These are phyloP conservation scores for Mariannaea elegans DNA, from an alignment of 2,329 filamentous ascomycete genomes.

Conservation along the genomic window DNA sequence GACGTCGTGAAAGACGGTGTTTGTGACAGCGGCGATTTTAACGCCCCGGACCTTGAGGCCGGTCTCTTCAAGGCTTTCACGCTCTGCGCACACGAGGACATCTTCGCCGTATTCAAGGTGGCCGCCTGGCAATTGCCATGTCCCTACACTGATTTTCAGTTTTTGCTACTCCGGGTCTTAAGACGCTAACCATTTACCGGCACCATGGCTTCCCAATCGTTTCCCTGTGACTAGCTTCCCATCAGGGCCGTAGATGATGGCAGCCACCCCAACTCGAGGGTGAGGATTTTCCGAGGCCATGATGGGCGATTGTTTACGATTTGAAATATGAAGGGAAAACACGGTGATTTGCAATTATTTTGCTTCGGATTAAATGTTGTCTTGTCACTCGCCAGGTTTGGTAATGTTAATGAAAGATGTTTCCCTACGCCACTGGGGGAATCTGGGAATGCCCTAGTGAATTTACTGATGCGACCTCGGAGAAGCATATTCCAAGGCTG, in stretches of 20 bases:
- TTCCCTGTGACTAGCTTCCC: conserved; percentile 58
- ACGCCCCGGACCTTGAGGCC: conserved; percentile 64
- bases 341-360: background rate
- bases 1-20: conserved; percentile 69
- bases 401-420: too few species aligned
- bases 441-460: too few species aligned
- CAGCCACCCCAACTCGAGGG: conserved; percentile 59
- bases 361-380: background rate
- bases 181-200: conserved; percentile 53
- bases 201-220: conserved; percentile 59
- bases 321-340: background rate
- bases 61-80: conserved; percentile 78
- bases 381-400: too few species aligned
- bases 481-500: too few species aligned
- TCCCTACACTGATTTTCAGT: conserved; percentile 50
- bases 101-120: conserved; percentile 77
- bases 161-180: background rate
- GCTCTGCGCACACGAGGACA: conserved; percentile 67
- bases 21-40: conserved; percentile 68
- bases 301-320: background rate
- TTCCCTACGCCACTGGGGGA: too few species aligned
- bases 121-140: conserved; percentile 76
- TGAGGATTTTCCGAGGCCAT: conserved; percentile 28
- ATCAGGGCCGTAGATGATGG: conserved; percentile 53
- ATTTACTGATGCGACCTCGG: too few species aligned